phyloP scores from a whole-genome alignment of 768 basidiomycete genomes.

The Phallus indusiatus region DNA sequence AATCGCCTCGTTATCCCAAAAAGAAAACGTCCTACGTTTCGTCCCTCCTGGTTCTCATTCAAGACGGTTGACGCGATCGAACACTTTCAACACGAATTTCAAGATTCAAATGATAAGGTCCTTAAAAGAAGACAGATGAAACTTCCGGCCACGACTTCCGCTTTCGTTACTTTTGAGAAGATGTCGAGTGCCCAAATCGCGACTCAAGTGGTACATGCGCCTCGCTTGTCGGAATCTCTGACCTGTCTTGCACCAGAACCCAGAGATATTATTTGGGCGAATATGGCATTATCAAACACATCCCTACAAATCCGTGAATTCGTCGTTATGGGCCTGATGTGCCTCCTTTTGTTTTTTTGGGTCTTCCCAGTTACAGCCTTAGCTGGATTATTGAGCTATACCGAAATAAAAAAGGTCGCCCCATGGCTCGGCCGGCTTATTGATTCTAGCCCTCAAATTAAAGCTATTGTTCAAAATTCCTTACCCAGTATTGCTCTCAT shows the following conservation, averaged over 20 bases:
- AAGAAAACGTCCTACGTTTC: conserved; percentile 63
- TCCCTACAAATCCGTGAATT: conserved; percentile 57
- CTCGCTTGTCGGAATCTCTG: conserved; percentile 51
- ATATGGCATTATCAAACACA: conserved; percentile 59
- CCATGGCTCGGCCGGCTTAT: conserved; percentile 86
- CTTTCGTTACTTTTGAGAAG: conserved; percentile 95
- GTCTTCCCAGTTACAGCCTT: conserved; percentile 81
- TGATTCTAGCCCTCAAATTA: conserved; percentile 67
- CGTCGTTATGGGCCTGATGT: conserved; percentile 61
- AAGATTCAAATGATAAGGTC: conserved; percentile 75
- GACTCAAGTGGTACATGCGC: conserved; percentile 70
- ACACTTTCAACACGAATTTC: conserved; percentile 72
- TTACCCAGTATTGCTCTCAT: conserved; percentile 88
- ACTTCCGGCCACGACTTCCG: conserved; percentile 74
- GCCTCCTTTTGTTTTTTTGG: conserved; percentile 82
- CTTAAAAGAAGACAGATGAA: conserved; percentile 63
- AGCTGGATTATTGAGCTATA: conserved; percentile 80
- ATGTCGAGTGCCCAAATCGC: conserved; percentile 93
- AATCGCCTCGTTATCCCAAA: conserved; percentile 63
- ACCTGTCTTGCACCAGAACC: conserved; percentile 86
- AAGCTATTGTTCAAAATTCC: conserved; percentile 90
- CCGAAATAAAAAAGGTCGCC: conserved; percentile 83
- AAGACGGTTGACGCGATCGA: conserved; percentile 83
- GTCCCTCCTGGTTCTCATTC: conserved; percentile 59
- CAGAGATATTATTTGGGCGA: conserved; percentile 91